phyloP scores from a whole-genome alignment of 768 basidiomycete species.

The Tephrocybe sp. region DNA sequence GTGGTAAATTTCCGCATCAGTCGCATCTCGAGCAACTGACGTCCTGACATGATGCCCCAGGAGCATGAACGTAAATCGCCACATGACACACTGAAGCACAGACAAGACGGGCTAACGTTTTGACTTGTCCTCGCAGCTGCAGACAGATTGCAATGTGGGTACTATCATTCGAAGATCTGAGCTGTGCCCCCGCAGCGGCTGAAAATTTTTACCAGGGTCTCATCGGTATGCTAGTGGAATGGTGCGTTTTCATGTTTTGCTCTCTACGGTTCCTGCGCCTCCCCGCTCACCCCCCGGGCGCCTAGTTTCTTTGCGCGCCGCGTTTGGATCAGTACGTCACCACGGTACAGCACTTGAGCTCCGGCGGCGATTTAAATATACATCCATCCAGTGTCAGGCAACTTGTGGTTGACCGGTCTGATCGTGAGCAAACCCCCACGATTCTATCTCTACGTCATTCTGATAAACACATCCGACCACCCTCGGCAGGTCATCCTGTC shows the following conservation, averaged over 20 bases:
- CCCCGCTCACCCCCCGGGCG: not conserved
- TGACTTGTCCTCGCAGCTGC: conserved; percentile 31
- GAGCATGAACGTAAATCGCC: conserved; percentile 40
- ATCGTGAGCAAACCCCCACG: conserved; percentile 35
- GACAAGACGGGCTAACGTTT: conserved; percentile 13
- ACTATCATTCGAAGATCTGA: not conserved
- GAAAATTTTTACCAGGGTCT: conserved; percentile 34
- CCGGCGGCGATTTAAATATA: conserved; percentile 1
- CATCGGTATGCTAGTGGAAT: conserved; percentile 50
- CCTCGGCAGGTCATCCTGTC: conserved; percentile 36
- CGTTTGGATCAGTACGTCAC: conserved; percentile 45
- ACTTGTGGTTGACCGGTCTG: conserved; percentile 36
- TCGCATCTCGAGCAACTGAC: not conserved
- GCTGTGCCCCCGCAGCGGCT: not conserved
- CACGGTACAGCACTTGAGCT: not conserved
- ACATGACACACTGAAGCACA: not conserved
- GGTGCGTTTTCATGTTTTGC: conserved; percentile 24
- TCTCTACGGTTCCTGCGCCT: not conserved
- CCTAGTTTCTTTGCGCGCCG: conserved; percentile 52
- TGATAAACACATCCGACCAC: not conserved
- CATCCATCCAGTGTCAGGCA: conserved; percentile 39
- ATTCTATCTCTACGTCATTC: not conserved
- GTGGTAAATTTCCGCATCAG: conserved; percentile 31
- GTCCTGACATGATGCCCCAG: conserved; percentile 21
- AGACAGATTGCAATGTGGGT: conserved; percentile 51